Base-by-base conservation (phyloP, 116 monocot genomes). In the Dioscorea cayenensis region DNA sequence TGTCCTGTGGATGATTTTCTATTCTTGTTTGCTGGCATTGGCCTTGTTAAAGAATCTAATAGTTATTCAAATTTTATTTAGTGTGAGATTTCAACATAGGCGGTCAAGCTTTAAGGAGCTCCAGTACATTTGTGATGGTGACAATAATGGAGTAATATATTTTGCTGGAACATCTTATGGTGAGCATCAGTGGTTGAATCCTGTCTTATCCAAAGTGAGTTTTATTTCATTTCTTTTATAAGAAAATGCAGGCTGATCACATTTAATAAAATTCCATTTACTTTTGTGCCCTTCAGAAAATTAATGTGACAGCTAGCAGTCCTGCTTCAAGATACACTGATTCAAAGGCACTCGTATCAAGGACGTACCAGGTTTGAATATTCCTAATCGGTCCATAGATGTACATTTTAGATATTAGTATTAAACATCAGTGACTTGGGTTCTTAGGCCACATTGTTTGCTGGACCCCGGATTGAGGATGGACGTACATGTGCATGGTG, bases 91-190 rank as follows among this genome's bases (percentile, higher is more conserved):
- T 85, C 97, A 99, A 28, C 86, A 94, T 75, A 86, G 97, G 75
- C 74, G 81, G 25, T 99, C 97, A 73, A 91, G 94, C 64, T 99
- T 90, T 79, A 99, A 86, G 69, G 94, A 94, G 75, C 93, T 99
- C 62, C 94, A 88, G 37, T 99, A 91, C 68, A 88, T 99, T 72
- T 87, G 90, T 75, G 97, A 99, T 76, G 94, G 97, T 27, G 97
- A 99, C 65, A 89, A 76, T 17, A 99, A 94, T 80, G 97, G 97
- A 60, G 91, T 99, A 8, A 73, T 94, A 35, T 94, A 99, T 71
- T 94, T 76, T 87, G 75, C 94, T 55, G 97, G 97, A 23, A 99
- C 97, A 50, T 99, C 97, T 68, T 99, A 83, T 80, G 97, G 97
- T 49, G 77, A 86, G 69, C 97, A 99, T 78, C 86, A 77, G 62